Evolutionary conservation across 1,284 basidiomycete genomes (phyloP), one percentile per base, ranked within the genome.

Genomic region (Boletus albobrunnescens): DNA sequence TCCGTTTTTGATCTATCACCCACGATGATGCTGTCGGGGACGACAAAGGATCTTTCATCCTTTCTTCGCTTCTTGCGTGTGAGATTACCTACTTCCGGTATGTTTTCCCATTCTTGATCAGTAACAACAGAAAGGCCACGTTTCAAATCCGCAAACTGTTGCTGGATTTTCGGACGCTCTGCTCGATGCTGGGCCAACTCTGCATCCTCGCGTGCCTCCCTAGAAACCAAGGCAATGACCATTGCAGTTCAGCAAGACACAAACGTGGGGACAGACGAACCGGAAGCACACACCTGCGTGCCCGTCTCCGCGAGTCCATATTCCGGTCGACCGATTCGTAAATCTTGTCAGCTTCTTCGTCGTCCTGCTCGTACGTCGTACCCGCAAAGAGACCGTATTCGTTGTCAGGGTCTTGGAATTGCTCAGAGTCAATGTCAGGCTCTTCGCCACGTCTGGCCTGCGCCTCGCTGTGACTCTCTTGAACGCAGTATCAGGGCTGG

Each of bases 351-450:
- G 95, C 96, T 65, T 98, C 95, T 61, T 97, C 94, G 56, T 99
- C 96, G 57, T 99, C 95, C 44, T 90, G 87, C 65, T 99, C 95
- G 67, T 99, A 98, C 0, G 92, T 91, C 8, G 87, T 93, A 8
- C 93, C 93, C 1, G 94, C 92, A 64, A 99, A 98, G 8, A 99
- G 78, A 30, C 94, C 95, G 51, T 86, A 88, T 72, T 99, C 94
- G 65, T 98, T 95, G 64, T 99, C 96, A 6, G 94, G 95, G 67
- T 99, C 95, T 67, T 96, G 92, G 60, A 90, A 92, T 59, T 88
- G 87, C 8, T 94, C 92, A 0, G 87, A 85, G 63, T 95, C 91
- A 26, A 87, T 75, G 37, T 94, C 90, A 3, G 79, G 72, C 56
- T 94, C 91, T 70, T 95, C 91, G 17, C 92, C 91, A 44, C 92